Evolutionary conservation across 345 rosid genomes (phyloP).

Genomic region (Eucalyptus brandiana): DNA sequence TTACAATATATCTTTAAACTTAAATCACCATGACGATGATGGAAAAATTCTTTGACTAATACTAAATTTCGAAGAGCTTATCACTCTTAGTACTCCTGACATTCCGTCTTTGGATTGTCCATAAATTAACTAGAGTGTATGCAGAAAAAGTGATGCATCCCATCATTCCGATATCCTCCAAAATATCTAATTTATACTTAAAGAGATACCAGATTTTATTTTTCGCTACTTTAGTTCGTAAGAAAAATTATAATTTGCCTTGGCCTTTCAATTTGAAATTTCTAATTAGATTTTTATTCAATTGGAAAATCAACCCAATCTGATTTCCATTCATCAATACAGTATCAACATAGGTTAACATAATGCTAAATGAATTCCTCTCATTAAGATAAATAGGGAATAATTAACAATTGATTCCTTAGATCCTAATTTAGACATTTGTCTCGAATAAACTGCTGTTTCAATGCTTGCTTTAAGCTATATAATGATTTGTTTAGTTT

Average conservation of each 20-base stretch:
- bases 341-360: not conserved
- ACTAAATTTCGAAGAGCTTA: not conserved
- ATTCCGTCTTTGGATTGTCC: not conserved
- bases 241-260: fast-evolving
- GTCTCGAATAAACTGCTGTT: fast-evolving
- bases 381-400: not conserved
- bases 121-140: too few relatives aligned
- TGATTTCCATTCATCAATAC: not conserved
- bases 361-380: not conserved
- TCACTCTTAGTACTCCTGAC: not conserved
- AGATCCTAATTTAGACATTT: not conserved
- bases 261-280: not conserved
- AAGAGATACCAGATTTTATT: not conserved
- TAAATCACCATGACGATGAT: fast-evolving
- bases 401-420: not conserved
- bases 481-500: not conserved
- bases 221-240: not conserved
- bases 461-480: not conserved
- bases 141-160: not conserved
- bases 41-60: not conserved
- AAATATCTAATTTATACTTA: not conserved
- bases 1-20: not conserved
- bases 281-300: not conserved
- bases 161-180: not conserved
- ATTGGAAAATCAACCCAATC: not conserved